Base-by-base conservation (phyloP, 192 early-diverging fungal genomes). In the Thamnidium elegans region DNA sequence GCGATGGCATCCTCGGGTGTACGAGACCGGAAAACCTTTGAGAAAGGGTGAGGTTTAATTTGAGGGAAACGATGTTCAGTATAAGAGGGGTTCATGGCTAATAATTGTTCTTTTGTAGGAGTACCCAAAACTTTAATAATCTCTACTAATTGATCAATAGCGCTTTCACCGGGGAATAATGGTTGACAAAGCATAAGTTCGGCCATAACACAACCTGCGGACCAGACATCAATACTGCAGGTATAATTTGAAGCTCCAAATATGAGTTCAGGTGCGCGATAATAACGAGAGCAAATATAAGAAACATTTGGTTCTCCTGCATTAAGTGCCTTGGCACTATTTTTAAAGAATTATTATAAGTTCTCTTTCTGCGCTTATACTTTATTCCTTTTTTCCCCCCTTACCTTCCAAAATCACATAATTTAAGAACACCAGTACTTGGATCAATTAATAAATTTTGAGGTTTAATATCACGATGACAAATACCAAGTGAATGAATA, bases 101-200 rank as follows among this genome's bases (percentile, higher is more conserved):
- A 88, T 67, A 98, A 94, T 78, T 98, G 96, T 55, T 98, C 96
- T 58, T 87, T 82, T 50, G 93, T 93, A 30, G 94, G 96, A 21
- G 94, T 98, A 50, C 96, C 96, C 17, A 98, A 82, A 15, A 96
- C 89, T 79, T 98, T 98, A 82, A 98, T 98, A 70, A 98, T 98
- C 78, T 98, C 94, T 10, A 98, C 96, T 23, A 98, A 82, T 71
- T 98, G 96, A 70, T 98, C 96, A 50, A 98, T 94, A 39, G 94
- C 93, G 51, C 90, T 92, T 77, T 97, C 94, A 23, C 94, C 94
- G 6, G 93, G 92, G 84, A 96, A 96, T 58, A 96, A 74, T 14
- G 94, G 94, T 67, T 91, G 90, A 34, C 92, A 91, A 44, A 93
- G 83, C 84, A 95, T 93, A 62, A 96, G 81, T 79, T 96, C 94